Evolutionary conservation across 495 filamentous ascomycete genomes (phyloP), one percentile per base, ranked within the genome.

Genomic region (Lophium mytilinum): DNA sequence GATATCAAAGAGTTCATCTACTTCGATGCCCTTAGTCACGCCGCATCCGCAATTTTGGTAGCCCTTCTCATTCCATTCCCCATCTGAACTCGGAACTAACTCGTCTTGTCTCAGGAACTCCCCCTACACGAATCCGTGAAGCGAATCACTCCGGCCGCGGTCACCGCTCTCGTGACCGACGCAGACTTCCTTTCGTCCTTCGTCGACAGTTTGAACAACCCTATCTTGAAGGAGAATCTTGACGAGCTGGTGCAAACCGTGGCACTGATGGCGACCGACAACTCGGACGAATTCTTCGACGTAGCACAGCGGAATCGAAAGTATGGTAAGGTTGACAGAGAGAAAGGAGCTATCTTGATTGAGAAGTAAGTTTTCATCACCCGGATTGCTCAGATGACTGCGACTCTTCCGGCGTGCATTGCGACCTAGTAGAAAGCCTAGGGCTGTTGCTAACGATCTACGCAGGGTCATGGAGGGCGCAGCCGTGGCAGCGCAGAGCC

Each of bases 1-100:
- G 89, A 95, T 62, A 97, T 98, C 71, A 96, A 96, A 71, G 89
- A 94, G 67, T 80, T 96, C 35, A 95, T 98, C 57, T 97, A 97
- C 71, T 96, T 96, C 62, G 92, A 96, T 68, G 94, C 94, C 2
- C 78, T 98, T 54, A 88, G 83, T 55, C 92, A 97, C 69, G 89
- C 94, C 5, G 84, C 89, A 8, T 84, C 84, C 55, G 88, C 85
- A 73, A 93, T 98, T 35, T 73, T 98, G 45, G 85, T 89, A 71
- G 11, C 12, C 4, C 36, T 59, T n/a, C 40, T 35, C 37, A 24
- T 34, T 40, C 30, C 24, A 4, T 48, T 0, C 11, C 19, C 9
- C 0, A 17, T 41, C 21, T 15, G 36, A 37, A 36, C 14, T 39
- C 36, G 36, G 30, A 14, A 34, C 12, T 34, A 18, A 52, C 58